Evolutionary conservation across 352 stramenopile genomes (phyloP).

Genomic region (Pythium volutum): DNA sequence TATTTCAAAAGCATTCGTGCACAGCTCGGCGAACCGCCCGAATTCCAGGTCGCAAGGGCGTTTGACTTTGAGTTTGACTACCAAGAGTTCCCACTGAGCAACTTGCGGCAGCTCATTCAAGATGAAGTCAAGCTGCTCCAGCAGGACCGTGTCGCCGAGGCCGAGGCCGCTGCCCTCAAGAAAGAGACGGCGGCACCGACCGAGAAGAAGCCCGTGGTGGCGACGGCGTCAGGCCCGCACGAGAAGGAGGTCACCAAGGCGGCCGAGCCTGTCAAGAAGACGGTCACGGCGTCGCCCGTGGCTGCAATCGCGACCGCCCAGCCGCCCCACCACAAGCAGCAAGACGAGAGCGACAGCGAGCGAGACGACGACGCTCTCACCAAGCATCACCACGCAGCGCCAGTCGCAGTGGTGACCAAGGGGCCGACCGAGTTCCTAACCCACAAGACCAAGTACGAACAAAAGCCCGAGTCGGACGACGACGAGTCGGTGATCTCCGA

Average conservation of each 20-base stretch:
- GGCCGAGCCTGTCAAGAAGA: constrained; percentile 15
- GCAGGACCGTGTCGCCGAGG: constrained; percentile 31
- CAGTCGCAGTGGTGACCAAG: neutral
- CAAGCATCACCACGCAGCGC: no score
- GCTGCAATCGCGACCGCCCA: constrained; percentile 7
- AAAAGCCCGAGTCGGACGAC: constrained; percentile 44
- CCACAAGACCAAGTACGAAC: constrained; percentile 19
- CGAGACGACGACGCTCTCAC: constrained; percentile 10
- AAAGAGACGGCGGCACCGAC: neutral
- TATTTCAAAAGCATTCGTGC: constrained; percentile 84
- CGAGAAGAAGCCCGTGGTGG: constrained; percentile 1
- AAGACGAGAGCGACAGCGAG: constrained; percentile 25
- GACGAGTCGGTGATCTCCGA: constrained; percentile 33
- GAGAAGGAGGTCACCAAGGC: constrained; percentile 12
- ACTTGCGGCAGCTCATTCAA: constrained; percentile 72
- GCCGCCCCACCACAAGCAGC: constrained; percentile 15
- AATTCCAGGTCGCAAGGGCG: constrained; percentile 57
- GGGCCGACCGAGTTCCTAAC: constrained; percentile 14
- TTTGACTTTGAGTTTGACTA: constrained; percentile 88
- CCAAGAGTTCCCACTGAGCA: constrained; percentile 51
- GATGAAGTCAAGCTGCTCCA: constrained; percentile 70
- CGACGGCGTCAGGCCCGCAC: neutral
- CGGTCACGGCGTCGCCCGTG: constrained; percentile 9
- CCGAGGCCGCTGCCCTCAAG: constrained; percentile 5
- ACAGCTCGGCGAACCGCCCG: constrained; percentile 66